Conservation (phyloP, 805 yeast genomes). For the Komagataella mondaviorum region DNA sequence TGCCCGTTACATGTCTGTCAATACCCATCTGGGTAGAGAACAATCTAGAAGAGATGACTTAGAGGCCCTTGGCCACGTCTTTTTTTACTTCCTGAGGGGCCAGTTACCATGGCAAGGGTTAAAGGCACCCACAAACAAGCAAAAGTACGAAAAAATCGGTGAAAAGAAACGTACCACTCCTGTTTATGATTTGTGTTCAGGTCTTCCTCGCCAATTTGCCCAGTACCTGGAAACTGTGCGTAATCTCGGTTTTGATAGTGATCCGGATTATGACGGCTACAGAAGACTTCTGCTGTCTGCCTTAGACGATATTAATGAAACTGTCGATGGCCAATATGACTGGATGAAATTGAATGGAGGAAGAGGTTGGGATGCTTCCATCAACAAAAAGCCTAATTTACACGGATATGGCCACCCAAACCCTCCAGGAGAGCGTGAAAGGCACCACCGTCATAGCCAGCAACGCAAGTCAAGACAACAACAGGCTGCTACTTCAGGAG, state of each 20-base stretch:
- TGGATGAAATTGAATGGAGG: slow-evolving; percentile 97
- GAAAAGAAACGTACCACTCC: slow-evolving; percentile 88
- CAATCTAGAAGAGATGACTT: slow-evolving; percentile 94
- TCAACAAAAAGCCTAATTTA: slow-evolving; percentile 83
- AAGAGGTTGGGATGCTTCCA: slow-evolving; percentile 86
- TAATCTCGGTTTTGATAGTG: slow-evolving; percentile 80
- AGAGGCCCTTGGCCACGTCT: slow-evolving; percentile 93
- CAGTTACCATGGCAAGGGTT: slow-evolving; percentile 98
- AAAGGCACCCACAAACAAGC: slow-evolving; percentile 96
- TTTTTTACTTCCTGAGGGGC: slow-evolving; percentile 88
- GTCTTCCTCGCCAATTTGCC: slow-evolving; percentile 86
- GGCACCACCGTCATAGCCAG: slow-evolving; percentile 21
- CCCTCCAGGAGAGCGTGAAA: slow-evolving; percentile 50
- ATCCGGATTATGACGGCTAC: slow-evolving; percentile 87
- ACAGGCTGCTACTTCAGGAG: neutral
- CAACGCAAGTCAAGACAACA: slow-evolving; percentile 19
- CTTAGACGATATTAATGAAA: slow-evolving; percentile 53
- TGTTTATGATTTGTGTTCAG: slow-evolving; percentile 74
- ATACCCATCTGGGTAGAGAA: slow-evolving; percentile 94
- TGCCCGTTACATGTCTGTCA: slow-evolving; percentile 96
- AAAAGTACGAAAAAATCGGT: slow-evolving; percentile 94
- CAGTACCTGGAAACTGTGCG: slow-evolving; percentile 84
- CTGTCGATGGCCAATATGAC: slow-evolving; percentile 84
- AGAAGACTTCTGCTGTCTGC: slow-evolving; percentile 69
- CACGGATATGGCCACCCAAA: slow-evolving; percentile 96